These are phyloP conservation scores for Citrus maxima DNA, from an alignment of 345 rosid genomes.

Conservation along the genomic window DNA sequence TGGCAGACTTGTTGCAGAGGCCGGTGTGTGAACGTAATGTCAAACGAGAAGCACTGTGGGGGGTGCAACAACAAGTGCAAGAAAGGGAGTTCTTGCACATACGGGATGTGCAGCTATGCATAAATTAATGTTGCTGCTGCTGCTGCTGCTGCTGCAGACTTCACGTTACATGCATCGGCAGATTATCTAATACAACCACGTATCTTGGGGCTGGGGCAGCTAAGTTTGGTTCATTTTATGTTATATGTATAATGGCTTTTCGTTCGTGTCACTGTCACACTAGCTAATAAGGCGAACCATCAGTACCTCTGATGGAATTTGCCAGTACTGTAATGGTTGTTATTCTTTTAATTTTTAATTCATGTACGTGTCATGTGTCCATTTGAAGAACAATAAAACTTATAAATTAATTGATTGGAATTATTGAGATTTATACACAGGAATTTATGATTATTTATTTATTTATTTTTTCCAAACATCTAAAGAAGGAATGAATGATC, in stretches of 20 bases:
- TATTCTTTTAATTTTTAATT: not conserved
- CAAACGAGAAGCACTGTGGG: conserved; percentile 50
- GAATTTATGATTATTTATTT: no score
- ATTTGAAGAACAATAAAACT: no score
- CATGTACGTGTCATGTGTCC: not conserved
- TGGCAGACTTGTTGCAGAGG: conserved; percentile 55
- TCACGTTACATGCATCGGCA: no score
- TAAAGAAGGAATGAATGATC: no score
- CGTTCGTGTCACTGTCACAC: not conserved
- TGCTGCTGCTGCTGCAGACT: no score
- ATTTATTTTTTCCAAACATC: no score
- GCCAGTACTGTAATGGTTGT: not conserved
- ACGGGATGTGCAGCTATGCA: conserved; percentile 66
- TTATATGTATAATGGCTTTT: not conserved
- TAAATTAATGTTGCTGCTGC: not conserved
- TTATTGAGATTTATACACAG: no score
- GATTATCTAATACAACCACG: no score
- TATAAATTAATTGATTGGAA: no score
- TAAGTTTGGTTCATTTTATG: no score
- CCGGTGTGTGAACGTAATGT: conserved; percentile 55
- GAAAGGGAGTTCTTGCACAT: conserved; percentile 44
- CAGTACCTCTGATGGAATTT: not conserved
- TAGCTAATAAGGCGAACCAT: conserved; percentile 1
- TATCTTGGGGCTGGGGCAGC: no score
- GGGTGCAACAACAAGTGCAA: conserved; percentile 54